Conservation (phyloP, 1,284 basidiomycete species). For the Sanghuangporus sanghuang region DNA sequence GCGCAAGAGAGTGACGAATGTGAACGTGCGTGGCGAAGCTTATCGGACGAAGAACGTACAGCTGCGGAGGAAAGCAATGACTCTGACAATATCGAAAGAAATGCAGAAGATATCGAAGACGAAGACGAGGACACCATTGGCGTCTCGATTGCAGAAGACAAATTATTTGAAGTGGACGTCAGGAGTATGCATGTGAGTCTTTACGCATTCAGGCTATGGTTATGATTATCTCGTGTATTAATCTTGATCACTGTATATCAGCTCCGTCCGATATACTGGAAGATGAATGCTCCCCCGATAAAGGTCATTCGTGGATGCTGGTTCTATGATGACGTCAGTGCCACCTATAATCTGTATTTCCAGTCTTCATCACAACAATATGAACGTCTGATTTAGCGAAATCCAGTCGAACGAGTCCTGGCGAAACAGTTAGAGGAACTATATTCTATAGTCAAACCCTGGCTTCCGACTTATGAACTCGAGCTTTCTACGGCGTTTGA, state of each 20-base stretch:
- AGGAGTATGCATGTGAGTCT: slow-evolving; percentile 25
- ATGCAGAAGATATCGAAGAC: slow-evolving; percentile 18
- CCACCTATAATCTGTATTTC: slow-evolving; percentile 12
- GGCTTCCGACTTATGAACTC: slow-evolving; percentile 38
- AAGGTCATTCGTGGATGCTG: slow-evolving; percentile 42
- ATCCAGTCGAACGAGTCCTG: slow-evolving; percentile 35
- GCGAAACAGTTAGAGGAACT: slow-evolving; percentile 35
- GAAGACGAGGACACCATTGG: slow-evolving; percentile 21
- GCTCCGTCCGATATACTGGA: slow-evolving; percentile 47
- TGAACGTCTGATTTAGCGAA: slow-evolving; percentile 18
- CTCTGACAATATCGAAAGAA: slow-evolving; percentile 2
- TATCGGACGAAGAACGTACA: slow-evolving; percentile 25
- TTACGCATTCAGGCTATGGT: background rate
- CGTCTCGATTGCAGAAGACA: slow-evolving; percentile 25
- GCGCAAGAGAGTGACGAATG: slow-evolving; percentile 17
- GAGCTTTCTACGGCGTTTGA: slow-evolving; percentile 40
- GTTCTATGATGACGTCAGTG: slow-evolving; percentile 41
- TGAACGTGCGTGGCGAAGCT: slow-evolving; percentile 22
- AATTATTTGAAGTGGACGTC: slow-evolving; percentile 29
- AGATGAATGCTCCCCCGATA: slow-evolving; percentile 36
- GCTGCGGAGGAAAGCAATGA: slow-evolving; percentile 16
- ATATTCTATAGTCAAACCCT: slow-evolving; percentile 31
- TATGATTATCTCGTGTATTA: background rate
- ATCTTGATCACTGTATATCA: slow-evolving; percentile 25
- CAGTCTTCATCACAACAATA: background rate